Conservation (phyloP, 345 rosid species). For the Raphanus sativus region DNA sequence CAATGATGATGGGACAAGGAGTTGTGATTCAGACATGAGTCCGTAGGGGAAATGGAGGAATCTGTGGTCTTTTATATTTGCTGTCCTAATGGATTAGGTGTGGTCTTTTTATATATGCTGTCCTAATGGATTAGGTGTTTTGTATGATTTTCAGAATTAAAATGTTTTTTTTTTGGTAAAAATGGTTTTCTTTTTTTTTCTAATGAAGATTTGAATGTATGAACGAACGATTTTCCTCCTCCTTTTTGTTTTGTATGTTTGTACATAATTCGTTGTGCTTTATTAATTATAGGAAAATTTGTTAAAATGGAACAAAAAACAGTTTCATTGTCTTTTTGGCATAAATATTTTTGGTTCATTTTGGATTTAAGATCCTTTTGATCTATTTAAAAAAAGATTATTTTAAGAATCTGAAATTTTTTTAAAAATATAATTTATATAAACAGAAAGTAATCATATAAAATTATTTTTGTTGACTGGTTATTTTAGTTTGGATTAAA, state of each 20-base stretch:
- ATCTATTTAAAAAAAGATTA: no score
- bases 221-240: neutral
- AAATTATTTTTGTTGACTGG: no score
- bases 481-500: no score
- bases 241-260: neutral
- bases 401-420: no score
- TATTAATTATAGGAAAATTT: no score
- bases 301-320: no score
- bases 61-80: neutral
- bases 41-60: neutral
- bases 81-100: conserved; percentile 3
- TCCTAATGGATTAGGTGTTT: conserved; percentile 2
- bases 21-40: conserved; percentile 53
- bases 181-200: neutral
- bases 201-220: conserved; percentile 1
- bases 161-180: neutral
- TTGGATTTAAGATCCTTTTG: no score
- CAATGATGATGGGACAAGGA: conserved; percentile 51
- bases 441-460: no score
- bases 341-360: no score
- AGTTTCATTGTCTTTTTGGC: no score
- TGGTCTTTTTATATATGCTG: neutral
- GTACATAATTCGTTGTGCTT: neutral
- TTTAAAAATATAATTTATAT: no score
- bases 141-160: conserved; percentile 12